phyloP scores from a whole-genome alignment of 139 green algal genomes.

The Volvox reticuliferus region DNA sequence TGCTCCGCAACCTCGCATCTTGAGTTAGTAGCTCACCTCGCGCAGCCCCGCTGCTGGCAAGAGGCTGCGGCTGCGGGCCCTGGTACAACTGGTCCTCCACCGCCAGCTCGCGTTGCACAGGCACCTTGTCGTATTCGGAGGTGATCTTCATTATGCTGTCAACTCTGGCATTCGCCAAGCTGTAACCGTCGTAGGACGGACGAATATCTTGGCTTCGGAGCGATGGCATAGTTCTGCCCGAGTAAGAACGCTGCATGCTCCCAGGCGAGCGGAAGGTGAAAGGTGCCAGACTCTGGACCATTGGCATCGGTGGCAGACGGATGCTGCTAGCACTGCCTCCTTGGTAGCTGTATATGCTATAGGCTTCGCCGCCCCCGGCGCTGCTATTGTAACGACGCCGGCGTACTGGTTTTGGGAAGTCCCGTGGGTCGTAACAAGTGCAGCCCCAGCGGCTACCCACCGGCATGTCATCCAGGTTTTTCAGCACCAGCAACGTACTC shows the following conservation, averaged over 20 bases:
- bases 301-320: neutral
- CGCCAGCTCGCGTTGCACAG: neutral
- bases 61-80: neutral
- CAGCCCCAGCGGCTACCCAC: slow-evolving; percentile 5
- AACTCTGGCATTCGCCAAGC: neutral
- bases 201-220: neutral
- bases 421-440: neutral
- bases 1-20: neutral
- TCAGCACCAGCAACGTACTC: neutral
- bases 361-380: too few species aligned
- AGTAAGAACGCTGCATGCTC: too few species aligned
- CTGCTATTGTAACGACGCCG: neutral
- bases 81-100: neutral
- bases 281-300: neutral
- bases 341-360: neutral
- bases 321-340: neutral
- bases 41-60: too few species aligned
- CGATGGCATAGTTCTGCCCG: neutral
- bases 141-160: neutral
- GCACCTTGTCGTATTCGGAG: neutral
- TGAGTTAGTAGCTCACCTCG: neutral
- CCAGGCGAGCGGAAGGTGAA: neutral
- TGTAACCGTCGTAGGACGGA: neutral
- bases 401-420: neutral
- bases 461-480: slow-evolving; percentile 36